These are phyloP conservation scores for Phyllosticta citribraziliensis DNA, from an alignment of 2,329 filamentous ascomycete genomes.

Conservation along the genomic window DNA sequence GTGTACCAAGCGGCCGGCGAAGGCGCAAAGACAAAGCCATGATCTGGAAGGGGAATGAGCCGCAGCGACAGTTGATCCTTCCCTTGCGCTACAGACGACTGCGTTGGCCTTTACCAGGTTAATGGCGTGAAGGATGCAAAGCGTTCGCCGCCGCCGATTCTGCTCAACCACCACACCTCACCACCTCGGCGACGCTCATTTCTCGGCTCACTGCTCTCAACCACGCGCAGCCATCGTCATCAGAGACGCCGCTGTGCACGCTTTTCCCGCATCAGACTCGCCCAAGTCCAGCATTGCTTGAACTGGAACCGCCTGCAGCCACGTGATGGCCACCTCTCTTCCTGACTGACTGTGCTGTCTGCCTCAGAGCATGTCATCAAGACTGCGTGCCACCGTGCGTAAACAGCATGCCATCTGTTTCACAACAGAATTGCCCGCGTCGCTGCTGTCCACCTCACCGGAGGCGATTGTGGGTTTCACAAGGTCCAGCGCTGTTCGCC, in stretches of 20 bases:
- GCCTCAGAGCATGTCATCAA: not conserved
- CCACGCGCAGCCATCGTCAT: not conserved
- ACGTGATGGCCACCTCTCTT: not conserved
- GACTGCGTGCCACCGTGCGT: not conserved
- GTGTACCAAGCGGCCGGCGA: conserved; percentile 1
- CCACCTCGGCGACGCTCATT: not conserved
- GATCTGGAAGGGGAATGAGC: not conserved
- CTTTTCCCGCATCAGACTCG: not conserved
- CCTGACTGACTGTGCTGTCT: not conserved
- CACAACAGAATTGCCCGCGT: not conserved
- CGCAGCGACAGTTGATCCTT: not conserved
- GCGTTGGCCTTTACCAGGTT: not conserved
- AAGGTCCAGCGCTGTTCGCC: not conserved
- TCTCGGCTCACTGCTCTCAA: no score
- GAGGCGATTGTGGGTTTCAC: not conserved
- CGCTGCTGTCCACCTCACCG: not conserved
- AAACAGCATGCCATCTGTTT: not conserved
- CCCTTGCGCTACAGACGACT: not conserved
- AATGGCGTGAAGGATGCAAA: not conserved
- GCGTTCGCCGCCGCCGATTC: not conserved
- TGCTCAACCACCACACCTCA: not conserved
- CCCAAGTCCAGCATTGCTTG: not conserved
- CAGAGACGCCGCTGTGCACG: not conserved
- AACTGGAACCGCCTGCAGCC: not conserved
- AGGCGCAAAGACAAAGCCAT: not conserved